phyloP scores from a whole-genome alignment of 176 grass and related monocot genomes.

The Carex pumila region DNA sequence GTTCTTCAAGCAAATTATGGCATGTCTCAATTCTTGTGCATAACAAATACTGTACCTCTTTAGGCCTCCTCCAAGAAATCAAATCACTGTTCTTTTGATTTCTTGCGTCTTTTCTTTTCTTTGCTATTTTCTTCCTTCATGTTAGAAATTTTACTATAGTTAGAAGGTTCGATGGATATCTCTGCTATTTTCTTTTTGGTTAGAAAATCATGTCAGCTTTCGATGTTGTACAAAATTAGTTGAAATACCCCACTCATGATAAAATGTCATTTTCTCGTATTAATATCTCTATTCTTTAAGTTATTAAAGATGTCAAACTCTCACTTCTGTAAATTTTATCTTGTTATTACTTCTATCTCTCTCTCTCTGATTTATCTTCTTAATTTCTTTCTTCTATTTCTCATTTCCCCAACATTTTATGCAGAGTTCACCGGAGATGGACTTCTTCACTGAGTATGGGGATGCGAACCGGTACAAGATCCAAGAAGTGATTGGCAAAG shows the following conservation, averaged over 20 bases:
- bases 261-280: background rate
- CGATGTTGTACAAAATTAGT: background rate
- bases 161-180: background rate
- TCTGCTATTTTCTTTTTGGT: background rate
- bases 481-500: conserved; percentile 96
- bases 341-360: background rate
- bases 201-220: background rate
- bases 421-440: conserved; percentile 66
- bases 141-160: background rate
- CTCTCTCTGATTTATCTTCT: background rate
- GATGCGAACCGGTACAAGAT: conserved; percentile 97
- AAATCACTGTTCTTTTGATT: background rate
- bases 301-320: background rate
- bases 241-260: background rate
- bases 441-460: conserved; percentile 91
- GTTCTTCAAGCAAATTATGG: background rate
- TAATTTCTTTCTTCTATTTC: conserved; percentile 1
- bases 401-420: background rate
- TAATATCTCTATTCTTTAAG: background rate
- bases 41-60: background rate
- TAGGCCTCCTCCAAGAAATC: background rate
- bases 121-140: background rate
- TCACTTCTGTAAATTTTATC: background rate
- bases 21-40: background rate
- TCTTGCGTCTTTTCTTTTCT: background rate